Evolutionary conservation across 129 eudicot species (phyloP), one percentile per base, ranked within the genome.

Genomic region (Pseudognaphalium luteoalbum): DNA sequence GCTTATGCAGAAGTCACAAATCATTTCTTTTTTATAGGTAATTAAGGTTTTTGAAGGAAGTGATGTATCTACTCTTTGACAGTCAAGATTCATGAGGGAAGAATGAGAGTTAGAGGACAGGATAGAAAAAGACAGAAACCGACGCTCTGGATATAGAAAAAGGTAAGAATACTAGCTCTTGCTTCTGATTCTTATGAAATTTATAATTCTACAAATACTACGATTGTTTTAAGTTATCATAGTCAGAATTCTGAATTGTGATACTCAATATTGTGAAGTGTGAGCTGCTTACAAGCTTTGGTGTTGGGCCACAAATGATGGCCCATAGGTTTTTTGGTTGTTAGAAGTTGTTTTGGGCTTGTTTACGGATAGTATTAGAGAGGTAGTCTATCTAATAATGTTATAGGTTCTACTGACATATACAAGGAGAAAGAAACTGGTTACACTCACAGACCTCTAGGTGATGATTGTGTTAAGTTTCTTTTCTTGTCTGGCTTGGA

Each of bases 1-100:
- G 19, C 76, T n/a, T 69, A 67, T n/a, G 61, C 81, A 58, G 62
- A 44, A 41, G 70, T 41, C 35, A 37, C 30, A 15, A 61, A 64
- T 33, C 41, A 20, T 63, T 50, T 51, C 72, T 47, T 20, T 72
- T 72, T 71, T 42, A 19, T 51, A 54, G 75, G 74, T 64, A 57
- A 56, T 22, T 61, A 70, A 59, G 62, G 71, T 35, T 44, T 16
- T 60, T 47, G 21, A 71, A 47, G 74, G 62, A 56, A 50, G 32
- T 59, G 11, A 33, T 44, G 62, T 16, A 58, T 42, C 7, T 67
- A 33, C 29, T 64, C 14, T 6, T 64, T 64, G n/a, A 59, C 16
- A 59, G 8, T 42, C 41, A 14, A 37, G 70, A 70, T n/a, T 74
- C 35, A 29, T 6, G 74, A 66, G 62, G 64, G 50, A 68, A 66